phyloP scores from a whole-genome alignment of 768 basidiomycete species.

The Mycena amicta region DNA sequence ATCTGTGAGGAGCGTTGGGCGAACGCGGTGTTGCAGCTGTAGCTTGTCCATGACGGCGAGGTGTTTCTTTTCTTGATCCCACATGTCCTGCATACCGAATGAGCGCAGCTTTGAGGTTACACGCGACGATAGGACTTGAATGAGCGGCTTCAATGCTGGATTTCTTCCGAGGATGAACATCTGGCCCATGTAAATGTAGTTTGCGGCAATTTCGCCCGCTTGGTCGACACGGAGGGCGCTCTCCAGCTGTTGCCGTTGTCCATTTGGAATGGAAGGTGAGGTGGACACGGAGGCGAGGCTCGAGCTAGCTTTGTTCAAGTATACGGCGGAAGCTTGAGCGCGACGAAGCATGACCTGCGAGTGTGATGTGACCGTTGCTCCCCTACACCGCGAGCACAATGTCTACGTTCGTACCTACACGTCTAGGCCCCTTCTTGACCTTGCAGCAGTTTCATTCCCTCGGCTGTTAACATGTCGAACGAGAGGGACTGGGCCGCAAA shows the following conservation, averaged over 20 bases:
- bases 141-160: conserved; percentile 56
- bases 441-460: conserved; percentile 31
- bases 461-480: conserved; percentile 62
- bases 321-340: conserved; percentile 46
- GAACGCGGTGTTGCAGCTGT: conserved; percentile 77
- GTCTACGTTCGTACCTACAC: neutral
- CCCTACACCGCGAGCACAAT: neutral
- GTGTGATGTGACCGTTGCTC: neutral
- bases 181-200: conserved; percentile 94
- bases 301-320: conserved; percentile 41
- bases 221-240: conserved; percentile 88
- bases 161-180: conserved; percentile 70
- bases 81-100: conserved; percentile 77
- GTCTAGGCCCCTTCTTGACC: too few relatives aligned
- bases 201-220: conserved; percentile 93
- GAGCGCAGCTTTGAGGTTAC: neutral
- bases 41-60: conserved; percentile 83
- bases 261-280: conserved; percentile 59
- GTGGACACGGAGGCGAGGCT: conserved; percentile 46
- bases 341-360: neutral
- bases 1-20: conserved; percentile 83
- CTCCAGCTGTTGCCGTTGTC: conserved; percentile 56
- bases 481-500: conserved; percentile 74
- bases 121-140: conserved; percentile 59
- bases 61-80: conserved; percentile 95